A percentile compares a stretch with the other conserved stretches of the same genome.
Conservation (phyloP, 495 filamentous ascomycete genomes). For the Neurospora sp. region DNA sequence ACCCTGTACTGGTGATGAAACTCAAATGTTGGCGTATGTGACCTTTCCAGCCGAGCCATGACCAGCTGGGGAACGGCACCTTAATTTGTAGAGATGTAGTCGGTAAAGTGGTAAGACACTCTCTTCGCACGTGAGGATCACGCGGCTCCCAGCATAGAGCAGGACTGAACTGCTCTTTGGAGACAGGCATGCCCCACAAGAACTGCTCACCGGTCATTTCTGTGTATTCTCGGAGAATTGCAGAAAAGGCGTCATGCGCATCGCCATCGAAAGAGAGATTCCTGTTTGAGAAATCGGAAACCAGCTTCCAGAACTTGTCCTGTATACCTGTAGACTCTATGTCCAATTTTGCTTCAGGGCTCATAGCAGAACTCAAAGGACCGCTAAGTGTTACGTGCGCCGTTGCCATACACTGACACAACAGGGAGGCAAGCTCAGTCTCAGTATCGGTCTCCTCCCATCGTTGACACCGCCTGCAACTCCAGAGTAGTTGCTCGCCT, state of each 20-base stretch:
- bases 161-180: not conserved
- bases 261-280: not conserved
- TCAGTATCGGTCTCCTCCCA: constrained; percentile 8
- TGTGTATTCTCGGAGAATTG: constrained; percentile 1
- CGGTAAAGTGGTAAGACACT: not conserved
- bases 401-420: not conserved
- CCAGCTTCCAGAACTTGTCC: not conserved
- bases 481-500: not conserved
- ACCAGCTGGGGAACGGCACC: constrained; percentile 13
- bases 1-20: not conserved
- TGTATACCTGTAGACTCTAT: not conserved
- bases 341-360: not conserved
- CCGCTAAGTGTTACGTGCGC: constrained; percentile 1
- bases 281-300: rapidly evolving
- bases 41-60: constrained; percentile 13
- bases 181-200: constrained; percentile 10
- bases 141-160: constrained; percentile 4
- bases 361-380: constrained; percentile 2
- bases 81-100: not conserved
- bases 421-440: constrained; percentile 1
- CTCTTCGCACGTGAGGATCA: constrained; percentile 1
- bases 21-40: not conserved
- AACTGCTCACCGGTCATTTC: constrained; percentile 3
- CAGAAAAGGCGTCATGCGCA: constrained; percentile 9
- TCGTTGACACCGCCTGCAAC: not conserved